A percentile compares a stretch with the other conserved stretches of the same genome.
These are phyloP conservation scores for Torulaspora maleeae DNA, from an alignment of 805 yeast genomes.

Conservation along the genomic window DNA sequence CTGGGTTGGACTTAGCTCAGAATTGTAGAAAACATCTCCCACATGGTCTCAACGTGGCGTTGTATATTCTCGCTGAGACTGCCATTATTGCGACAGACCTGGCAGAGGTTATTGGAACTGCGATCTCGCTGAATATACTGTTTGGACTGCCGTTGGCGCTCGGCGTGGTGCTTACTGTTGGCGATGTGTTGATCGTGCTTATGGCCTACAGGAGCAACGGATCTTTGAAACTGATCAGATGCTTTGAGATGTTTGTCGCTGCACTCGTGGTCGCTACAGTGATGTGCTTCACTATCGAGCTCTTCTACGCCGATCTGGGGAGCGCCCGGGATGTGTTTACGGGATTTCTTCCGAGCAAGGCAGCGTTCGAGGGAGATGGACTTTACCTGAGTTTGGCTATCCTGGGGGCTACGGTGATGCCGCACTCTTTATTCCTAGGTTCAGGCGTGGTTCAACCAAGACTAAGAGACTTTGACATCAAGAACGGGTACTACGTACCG, in stretches of 20 bases:
- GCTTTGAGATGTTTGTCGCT: conserved; percentile 80
- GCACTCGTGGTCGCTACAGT: conserved; percentile 76
- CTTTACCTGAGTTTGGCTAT: conserved; percentile 78
- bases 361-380: conserved; percentile 55
- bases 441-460: conserved; percentile 86
- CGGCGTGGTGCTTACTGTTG: conserved; percentile 80
- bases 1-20: conserved; percentile 88
- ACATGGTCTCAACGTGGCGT: conserved; percentile 48
- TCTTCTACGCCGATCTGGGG: conserved; percentile 58
- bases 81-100: conserved; percentile 94
- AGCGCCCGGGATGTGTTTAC: conserved; percentile 56
- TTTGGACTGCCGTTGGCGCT: conserved; percentile 72
- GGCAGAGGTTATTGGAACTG: conserved; percentile 98
- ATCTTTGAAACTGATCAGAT: conserved; percentile 67
- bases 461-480: conserved; percentile 69
- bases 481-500: conserved; percentile 54
- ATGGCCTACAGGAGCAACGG: conserved; percentile 86
- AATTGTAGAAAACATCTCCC: conserved; percentile 77
- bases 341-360: conserved; percentile 59
- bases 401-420: conserved; percentile 93
- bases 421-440: conserved; percentile 84
- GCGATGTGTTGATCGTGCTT: conserved; percentile 80
- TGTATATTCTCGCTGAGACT: conserved; percentile 77
- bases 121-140: conserved; percentile 82
- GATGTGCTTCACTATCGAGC: conserved; percentile 74